Evolutionary conservation across 2,329 filamentous ascomycete species (phyloP), one percentile per base, ranked within the genome.

Genomic region (Trichoderma atrobrunneum): DNA sequence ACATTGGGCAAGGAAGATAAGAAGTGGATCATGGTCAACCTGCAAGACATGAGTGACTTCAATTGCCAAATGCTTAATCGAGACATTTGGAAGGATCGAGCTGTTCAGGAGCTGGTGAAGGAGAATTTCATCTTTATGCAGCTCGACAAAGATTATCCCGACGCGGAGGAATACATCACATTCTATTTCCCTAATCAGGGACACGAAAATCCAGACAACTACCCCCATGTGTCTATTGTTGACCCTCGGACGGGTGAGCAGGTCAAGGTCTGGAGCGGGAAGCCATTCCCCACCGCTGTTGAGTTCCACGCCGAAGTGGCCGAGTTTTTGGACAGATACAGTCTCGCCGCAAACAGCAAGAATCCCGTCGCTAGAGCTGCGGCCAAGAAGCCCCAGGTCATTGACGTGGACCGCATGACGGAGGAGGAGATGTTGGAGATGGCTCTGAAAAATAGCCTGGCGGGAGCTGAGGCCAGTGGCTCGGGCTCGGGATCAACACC

Each of bases 401-500:
- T 93, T 70, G 93, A 95, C 75, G 89, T 98, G 2, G 92, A 92
- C 72, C 90, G 92, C 51, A 95, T 99, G 91, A 97, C 94, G 0
- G 96, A 99, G 79, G 95, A 98, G 64, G 95, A 99, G 83, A 97
- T 97, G 94, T 85, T 99, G 76, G 92, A 98, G 81, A 91, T 98
- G 88, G 96, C 96, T 0, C 82, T 99, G 79, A 90, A 95, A 80
- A 96, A 97, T 83, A 98, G 95, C 79, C 84, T 98, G 60, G 91
- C 90, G 16, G 88, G 87, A 2, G 79, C 76, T 28, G 30, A 54
- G 18, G 30, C 28, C 3, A 72, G 70, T 36, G 64, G 79, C 16
- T 80, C 81, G 11, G 78, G 79, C 11, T 80, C 80, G 12, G 78
- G 80, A 16, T 81, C 82, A 24, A 82, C 79, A 72, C 78, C 88